Base-by-base conservation (phyloP, 139 green algal species). In the Micractinium conductrix region DNA sequence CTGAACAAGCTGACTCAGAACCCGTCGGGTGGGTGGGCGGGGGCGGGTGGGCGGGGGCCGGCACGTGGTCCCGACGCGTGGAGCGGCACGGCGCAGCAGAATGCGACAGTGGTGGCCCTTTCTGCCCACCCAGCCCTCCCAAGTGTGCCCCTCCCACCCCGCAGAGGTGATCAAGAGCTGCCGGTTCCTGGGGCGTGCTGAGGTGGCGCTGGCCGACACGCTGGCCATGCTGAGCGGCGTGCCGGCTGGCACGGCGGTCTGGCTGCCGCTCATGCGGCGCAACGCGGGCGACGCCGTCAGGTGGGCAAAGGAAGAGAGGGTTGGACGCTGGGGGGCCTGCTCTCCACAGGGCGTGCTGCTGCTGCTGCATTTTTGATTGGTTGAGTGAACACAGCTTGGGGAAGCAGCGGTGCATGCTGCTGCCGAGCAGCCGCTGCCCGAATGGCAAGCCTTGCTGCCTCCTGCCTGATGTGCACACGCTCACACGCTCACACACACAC, bases 151-250 rank as follows among this genome's bases (percentile, higher is more conserved):
- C 40, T 38, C 24, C 4, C 28, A 0, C 22, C 26, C 24, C 19
- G 53, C 70, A 90, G 70, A 88, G 75, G 81, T 93, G 65, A 87
- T 94, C 30, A 85, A 86, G 42, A 88, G 88, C 40, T 89, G 82
- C 79, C 83, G 90, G 35, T 94, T 92, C 84, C 79, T 93, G 71
- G 91, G 90, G 4, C 68, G 82, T 16, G 89, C 91, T 19, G 88
- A 93, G 82, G 83, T 96, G 74, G 91, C 94, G 33, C 85, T 97
- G 70, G 53, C 88, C 33, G 88, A 94, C 6, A 96, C 94, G 33
- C 81, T 96, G 55, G 58, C 73, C 79, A 62, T 78, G 55, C 78
- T 78, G 73, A 55, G 86, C 65, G 78, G 78, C 75, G 65, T 83
- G 43, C 74, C 79, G 73, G 74, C 86, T 79, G 87, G 70, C n/a